phyloP scores from a whole-genome alignment of 139 green algal species.

The Coccomyxa sp. region DNA sequence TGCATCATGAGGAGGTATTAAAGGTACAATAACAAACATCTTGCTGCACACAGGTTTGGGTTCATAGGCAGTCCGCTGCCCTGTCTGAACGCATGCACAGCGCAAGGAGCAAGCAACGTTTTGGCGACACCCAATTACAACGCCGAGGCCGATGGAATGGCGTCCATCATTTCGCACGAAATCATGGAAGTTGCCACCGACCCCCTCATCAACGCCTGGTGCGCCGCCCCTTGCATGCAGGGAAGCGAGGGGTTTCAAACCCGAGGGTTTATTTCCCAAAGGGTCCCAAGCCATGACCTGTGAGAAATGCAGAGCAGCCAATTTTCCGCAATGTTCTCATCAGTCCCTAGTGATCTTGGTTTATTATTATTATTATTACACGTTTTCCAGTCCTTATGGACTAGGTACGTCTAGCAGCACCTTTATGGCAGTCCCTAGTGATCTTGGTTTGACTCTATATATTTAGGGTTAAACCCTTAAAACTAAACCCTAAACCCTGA shows the following conservation, averaged over 20 bases:
- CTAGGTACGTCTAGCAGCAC: no score
- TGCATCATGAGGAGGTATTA: no score
- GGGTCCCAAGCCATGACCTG: not conserved
- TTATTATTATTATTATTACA: no score
- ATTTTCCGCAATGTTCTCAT: not conserved
- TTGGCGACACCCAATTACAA: conserved; percentile 3
- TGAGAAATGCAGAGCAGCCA: not conserved
- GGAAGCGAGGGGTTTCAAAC: not conserved
- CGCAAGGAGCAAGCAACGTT: not conserved
- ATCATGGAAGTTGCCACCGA: conserved; percentile 1
- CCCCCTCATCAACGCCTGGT: conserved; percentile 7
- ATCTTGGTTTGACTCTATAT: no score
- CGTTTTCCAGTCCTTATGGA: no score
- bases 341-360: no score
- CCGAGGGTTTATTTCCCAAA: not conserved
- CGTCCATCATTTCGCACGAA: conserved; percentile 13
- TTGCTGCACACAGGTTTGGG: not conserved
- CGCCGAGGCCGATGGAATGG: conserved; percentile 5
- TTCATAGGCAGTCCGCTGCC: not conserved
- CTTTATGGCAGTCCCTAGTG: no score
- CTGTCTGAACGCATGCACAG: not conserved
- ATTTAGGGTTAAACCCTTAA: no score
- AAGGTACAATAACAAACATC: no score
- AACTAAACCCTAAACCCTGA: no score
- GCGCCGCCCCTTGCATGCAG: not conserved